A percentile compares a stretch with the other conserved stretches of the same genome.
Evolutionary conservation across 305 asterid genomes (phyloP).

Genomic region (Plantago coronopus): DNA sequence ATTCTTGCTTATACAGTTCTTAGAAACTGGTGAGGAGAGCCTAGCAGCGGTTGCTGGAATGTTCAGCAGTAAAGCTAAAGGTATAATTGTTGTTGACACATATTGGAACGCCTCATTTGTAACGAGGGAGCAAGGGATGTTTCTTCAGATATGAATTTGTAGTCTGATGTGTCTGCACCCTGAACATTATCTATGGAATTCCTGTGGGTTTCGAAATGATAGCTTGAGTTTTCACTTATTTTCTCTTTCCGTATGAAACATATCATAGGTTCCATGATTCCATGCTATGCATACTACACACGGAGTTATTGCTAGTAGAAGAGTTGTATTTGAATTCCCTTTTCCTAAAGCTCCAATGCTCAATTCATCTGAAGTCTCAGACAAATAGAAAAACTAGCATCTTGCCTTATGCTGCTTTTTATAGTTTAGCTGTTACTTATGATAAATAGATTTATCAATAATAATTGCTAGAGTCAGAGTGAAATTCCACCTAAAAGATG

Average conservation of each 20-base stretch:
- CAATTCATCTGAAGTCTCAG: too few species aligned
- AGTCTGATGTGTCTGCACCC: slow-evolving; percentile 17
- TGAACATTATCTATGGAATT: slow-evolving; percentile 7
- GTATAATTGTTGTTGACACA: slow-evolving; percentile 34
- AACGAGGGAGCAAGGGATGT: too few species aligned
- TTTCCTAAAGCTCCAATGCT: too few species aligned
- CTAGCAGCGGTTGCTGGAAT: slow-evolving; percentile 99
- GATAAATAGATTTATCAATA: not conserved
- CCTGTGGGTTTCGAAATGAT: slow-evolving; percentile 9
- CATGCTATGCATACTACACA: slow-evolving; percentile 17
- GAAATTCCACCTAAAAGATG: slow-evolving; percentile 11
- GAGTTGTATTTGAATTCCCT: too few species aligned
- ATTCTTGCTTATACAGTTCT: slow-evolving; percentile 46
- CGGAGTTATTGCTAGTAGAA: slow-evolving; percentile 17
- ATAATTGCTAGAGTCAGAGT: slow-evolving; percentile 10
- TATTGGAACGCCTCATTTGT: slow-evolving; percentile 3
- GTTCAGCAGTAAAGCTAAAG: slow-evolving; percentile 99
- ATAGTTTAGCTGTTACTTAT: slow-evolving; percentile 15
- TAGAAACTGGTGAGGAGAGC: slow-evolving; percentile 94
- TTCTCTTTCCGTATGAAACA: not conserved
- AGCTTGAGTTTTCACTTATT: not conserved
- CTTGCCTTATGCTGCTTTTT: slow-evolving; percentile 14
- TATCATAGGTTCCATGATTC: slow-evolving; percentile 2
- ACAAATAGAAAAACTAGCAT: not conserved
- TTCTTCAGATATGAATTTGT: not conserved